A percentile compares a stretch with the other conserved stretches of the same genome.
Evolutionary conservation across 306 rosid genomes (phyloP).

Genomic region (Coriaria nepalensis): DNA sequence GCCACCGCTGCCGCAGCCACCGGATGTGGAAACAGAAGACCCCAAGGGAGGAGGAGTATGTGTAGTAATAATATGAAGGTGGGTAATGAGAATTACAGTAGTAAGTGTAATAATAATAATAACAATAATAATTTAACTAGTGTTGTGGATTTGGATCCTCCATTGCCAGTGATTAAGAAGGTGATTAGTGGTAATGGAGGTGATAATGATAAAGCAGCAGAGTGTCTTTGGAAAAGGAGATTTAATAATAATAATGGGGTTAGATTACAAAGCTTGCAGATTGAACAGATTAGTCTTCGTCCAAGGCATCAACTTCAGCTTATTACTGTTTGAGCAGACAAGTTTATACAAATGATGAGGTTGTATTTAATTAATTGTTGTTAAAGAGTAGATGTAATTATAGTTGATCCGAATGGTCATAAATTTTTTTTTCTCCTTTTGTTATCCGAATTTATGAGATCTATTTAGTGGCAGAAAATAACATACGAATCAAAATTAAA

Average conservation of each 20-base stretch:
- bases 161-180: conserved; percentile 47
- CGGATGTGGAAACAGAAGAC: conserved; percentile 21
- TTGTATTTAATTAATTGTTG: too few species aligned
- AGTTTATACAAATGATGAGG: too few species aligned
- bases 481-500: too few species aligned
- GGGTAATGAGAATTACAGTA: conserved; percentile 14
- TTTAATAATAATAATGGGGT: conserved; percentile 18
- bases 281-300: conserved; percentile 34
- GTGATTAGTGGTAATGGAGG: conserved; percentile 19
- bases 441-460: too few species aligned
- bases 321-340: conserved; percentile 31
- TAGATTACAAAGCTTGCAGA: conserved; percentile 31
- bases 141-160: conserved; percentile 57
- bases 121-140: conserved; percentile 6
- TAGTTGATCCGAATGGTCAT: too few species aligned
- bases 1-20: conserved; percentile 13
- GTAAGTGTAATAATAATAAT: background rate
- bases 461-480: too few species aligned
- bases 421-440: too few species aligned
- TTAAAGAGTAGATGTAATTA: too few species aligned
- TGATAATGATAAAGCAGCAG: conserved; percentile 7
- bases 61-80: conserved; percentile 3
- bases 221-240: conserved; percentile 59
- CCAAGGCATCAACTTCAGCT: conserved; percentile 35
- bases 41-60: conserved; percentile 2